Percentiles rank a stretch among this genome's conserved stretches.
phyloP scores from a whole-genome alignment of 192 early-diverging fungal species.

The Dissophora globulifera region DNA sequence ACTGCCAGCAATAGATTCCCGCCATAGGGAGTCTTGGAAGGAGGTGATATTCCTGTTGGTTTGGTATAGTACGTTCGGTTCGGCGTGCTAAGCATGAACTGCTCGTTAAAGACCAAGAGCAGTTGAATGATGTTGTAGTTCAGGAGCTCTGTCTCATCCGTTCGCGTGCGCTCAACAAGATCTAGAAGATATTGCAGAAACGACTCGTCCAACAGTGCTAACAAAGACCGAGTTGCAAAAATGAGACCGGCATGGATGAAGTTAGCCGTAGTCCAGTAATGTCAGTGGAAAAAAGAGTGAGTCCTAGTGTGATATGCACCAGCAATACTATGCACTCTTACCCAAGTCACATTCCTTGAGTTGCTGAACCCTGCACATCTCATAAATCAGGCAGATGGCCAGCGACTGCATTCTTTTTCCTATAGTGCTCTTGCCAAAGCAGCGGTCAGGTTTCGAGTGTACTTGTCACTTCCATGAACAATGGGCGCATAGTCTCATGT shows the following conservation, averaged over 20 bases:
- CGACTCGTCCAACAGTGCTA: constrained; percentile 57
- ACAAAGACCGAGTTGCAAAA: not conserved
- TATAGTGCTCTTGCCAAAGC: too few species aligned
- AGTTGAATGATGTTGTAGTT: constrained; percentile 66
- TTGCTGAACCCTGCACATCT: constrained; percentile 68
- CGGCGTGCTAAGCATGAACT: constrained; percentile 66
- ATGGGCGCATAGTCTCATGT: too few species aligned
- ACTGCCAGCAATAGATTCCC: constrained; percentile 62
- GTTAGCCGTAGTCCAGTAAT: not conserved
- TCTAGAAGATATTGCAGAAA: constrained; percentile 65
- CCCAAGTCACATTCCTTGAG: constrained; percentile 61
- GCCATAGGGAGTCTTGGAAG: too few species aligned
- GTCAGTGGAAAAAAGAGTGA: too few species aligned
- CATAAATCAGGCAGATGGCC: constrained; percentile 64
- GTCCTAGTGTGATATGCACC: not conserved
- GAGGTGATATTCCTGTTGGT: not conserved
- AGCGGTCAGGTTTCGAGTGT: too few species aligned
- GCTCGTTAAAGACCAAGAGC: constrained; percentile 74
- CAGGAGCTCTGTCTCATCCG: constrained; percentile 62
- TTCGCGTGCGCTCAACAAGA: constrained; percentile 66
- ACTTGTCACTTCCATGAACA: too few species aligned
- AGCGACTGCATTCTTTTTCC: constrained; percentile 54
- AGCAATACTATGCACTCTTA: constrained; percentile 18
- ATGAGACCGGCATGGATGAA: not conserved
- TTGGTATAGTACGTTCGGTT: not conserved